Conservation (phyloP, 2,329 filamentous ascomycete genomes). For the Dichotomopilus funicola region DNA sequence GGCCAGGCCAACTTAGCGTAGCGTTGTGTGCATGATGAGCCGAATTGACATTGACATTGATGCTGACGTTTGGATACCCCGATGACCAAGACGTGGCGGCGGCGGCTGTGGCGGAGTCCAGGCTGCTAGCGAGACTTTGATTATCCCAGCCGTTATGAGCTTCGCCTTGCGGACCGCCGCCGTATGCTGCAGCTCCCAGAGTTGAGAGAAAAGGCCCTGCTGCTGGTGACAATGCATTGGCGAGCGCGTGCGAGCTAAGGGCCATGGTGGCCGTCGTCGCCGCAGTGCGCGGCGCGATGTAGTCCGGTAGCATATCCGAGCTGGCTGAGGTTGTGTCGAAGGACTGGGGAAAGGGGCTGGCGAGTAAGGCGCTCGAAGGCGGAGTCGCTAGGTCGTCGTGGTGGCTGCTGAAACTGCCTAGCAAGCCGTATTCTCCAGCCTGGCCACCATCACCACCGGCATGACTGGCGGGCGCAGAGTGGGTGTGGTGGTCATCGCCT, state of each 20-base stretch:
- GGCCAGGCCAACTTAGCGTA: background rate
- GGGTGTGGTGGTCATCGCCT: background rate
- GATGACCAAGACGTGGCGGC: background rate
- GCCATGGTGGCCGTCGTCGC: conserved; percentile 8
- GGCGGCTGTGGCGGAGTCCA: background rate
- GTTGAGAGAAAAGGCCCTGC: conserved; percentile 20
- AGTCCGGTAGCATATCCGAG: conserved; percentile 14
- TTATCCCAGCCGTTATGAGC: conserved; percentile 1
- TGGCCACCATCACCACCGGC: background rate
- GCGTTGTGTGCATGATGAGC: background rate
- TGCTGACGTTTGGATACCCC: background rate
- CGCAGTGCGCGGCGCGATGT: conserved; percentile 15
- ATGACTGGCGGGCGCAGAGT: background rate
- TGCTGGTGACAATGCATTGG: conserved; percentile 10
- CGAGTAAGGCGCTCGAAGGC: conserved; percentile 47
- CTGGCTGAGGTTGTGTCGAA: conserved; percentile 32
- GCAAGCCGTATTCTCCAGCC: conserved; percentile 5
- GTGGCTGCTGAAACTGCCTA: conserved; percentile 16
- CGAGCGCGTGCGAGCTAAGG: conserved; percentile 1
- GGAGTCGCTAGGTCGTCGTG: conserved; percentile 43
- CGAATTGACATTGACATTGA: background rate
- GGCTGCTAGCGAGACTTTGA: background rate
- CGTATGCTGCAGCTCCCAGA: conserved; percentile 3
- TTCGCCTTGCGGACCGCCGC: conserved; percentile 2
- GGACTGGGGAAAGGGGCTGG: conserved; percentile 39